These are phyloP conservation scores for Karstenula rhodostoma DNA, from an alignment of 2,329 filamentous ascomycete genomes.

Conservation along the genomic window DNA sequence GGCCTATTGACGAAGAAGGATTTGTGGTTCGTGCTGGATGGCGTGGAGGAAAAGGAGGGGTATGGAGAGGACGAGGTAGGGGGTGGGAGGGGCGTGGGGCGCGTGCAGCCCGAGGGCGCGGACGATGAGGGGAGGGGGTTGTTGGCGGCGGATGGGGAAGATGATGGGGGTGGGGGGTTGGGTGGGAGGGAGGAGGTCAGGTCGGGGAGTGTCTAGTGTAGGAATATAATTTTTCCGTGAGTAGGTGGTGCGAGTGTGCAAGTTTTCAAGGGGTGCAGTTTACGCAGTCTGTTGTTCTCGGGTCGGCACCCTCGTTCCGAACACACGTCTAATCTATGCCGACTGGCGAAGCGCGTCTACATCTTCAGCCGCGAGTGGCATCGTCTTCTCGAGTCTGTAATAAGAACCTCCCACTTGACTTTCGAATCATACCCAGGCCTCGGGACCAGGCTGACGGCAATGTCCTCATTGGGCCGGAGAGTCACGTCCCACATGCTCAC, in stretches of 20 bases:
- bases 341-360: not conserved
- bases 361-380: slow-evolving; percentile 17
- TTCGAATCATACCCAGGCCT: slow-evolving; percentile 9
- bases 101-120: slow-evolving; percentile 46
- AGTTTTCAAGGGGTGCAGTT: no score
- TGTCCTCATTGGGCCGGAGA: slow-evolving; percentile 21
- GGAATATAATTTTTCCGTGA: not conserved
- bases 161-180: slow-evolving; percentile 33
- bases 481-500: slow-evolving; percentile 17
- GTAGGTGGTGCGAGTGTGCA: no score
- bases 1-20: slow-evolving; percentile 97
- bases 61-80: slow-evolving; percentile 46
- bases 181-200: slow-evolving; percentile 17
- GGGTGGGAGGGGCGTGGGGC: slow-evolving; percentile 38
- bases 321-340: not conserved
- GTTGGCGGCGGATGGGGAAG: slow-evolving; percentile 36
- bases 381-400: slow-evolving; percentile 15
- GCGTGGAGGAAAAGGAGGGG: slow-evolving; percentile 45
- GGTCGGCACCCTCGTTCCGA: no score
- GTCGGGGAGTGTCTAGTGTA: not conserved
- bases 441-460: slow-evolving; percentile 14
- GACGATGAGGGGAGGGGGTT: slow-evolving; percentile 52
- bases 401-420: slow-evolving; percentile 20
- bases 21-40: slow-evolving; percentile 91
- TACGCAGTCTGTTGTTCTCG: no score